phyloP scores from a whole-genome alignment of 1,139 yeast species.

The Blastobotrys malaysiensis region DNA sequence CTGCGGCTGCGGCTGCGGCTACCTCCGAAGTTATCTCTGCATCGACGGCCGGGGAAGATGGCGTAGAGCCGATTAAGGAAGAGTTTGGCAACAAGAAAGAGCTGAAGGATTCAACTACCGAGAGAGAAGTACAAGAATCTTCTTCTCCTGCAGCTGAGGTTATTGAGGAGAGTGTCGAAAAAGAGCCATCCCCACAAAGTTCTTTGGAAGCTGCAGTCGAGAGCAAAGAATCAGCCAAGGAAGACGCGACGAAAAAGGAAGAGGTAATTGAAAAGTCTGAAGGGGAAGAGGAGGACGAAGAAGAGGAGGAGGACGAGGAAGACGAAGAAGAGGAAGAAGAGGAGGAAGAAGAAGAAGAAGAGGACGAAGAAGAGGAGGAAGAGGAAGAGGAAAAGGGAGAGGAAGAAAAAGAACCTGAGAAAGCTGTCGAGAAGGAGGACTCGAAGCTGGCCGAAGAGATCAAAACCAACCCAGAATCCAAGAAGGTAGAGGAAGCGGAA shows the following conservation, averaged over 20 bases:
- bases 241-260: slow-evolving; percentile 21
- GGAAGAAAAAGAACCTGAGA: slow-evolving; percentile 1
- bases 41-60: not conserved
- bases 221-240: slow-evolving; percentile 15
- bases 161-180: slow-evolving; percentile 18
- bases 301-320: not conserved
- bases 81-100: not conserved
- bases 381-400: not conserved
- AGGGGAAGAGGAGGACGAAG: slow-evolving; percentile 3
- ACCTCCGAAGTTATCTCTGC: not conserved
- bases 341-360: not conserved
- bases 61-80: no score
- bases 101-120: not conserved
- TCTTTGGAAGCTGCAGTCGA: no score
- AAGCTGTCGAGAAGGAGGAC: not conserved
- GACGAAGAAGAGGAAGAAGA: not conserved
- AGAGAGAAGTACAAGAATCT: slow-evolving; percentile 19
- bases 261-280: slow-evolving; percentile 9
- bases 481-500: slow-evolving; percentile 16
- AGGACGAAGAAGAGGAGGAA: slow-evolving; percentile 7
- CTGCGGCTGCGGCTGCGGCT: not conserved
- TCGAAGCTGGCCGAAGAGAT: slow-evolving; percentile 9
- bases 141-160: slow-evolving; percentile 21
- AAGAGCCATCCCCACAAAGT: slow-evolving; percentile 4
- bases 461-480: slow-evolving; percentile 16